Base-by-base conservation (phyloP, 331 rosid species). In the Prunus yedoensis region DNA sequence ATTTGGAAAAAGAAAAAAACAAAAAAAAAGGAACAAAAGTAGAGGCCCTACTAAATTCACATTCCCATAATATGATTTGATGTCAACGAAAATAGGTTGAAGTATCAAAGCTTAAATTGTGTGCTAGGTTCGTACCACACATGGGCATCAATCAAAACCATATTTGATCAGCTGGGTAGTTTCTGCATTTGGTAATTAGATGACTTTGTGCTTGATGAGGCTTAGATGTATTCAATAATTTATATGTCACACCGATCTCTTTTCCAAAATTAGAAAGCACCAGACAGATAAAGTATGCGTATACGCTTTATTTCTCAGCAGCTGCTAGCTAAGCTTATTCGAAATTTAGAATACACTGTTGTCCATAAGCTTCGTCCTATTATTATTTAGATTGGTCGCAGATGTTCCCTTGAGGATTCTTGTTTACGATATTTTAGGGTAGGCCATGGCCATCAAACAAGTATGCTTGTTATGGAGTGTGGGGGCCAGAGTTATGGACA, bases 201-300 rank as follows among this genome's bases (percentile, higher is more conserved):
- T 28, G 12, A 58, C 63, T 58, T 58, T 58, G 63, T 58, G 32
- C 32, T 57, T 57, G 63, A 11, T 27, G 30, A 11, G 32, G 63
- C 32, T 57, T 0, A 57, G 43, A 38, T 38, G 43, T 58, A 10
- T 58, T 11, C 32, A 58, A 21, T 57, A 57, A 62, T 62, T 30
- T n/a, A 62, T 23, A 7, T 4, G 28, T 65, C 70, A 21, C 62
- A 18, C 51, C 16, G 1, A 56, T n/a, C 28, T 27, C 35, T 27
- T 73, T 73, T 58, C 57, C 18, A 73, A 23, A 60, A 73, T 25
- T 60, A 10, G 60, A 49, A 49, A 74, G 32, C 60, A 61, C 60
- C 70, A 74, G 70, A 61, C 60, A 47, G 10, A 74, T 11, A 18
- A 10, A 46, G 60, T 52, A 73, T 28, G 27, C 28, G 27, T 16